These are phyloP conservation scores for Bipolaris oryzae DNA, from an alignment of 2,329 filamentous ascomycete species.

Conservation along the genomic window DNA sequence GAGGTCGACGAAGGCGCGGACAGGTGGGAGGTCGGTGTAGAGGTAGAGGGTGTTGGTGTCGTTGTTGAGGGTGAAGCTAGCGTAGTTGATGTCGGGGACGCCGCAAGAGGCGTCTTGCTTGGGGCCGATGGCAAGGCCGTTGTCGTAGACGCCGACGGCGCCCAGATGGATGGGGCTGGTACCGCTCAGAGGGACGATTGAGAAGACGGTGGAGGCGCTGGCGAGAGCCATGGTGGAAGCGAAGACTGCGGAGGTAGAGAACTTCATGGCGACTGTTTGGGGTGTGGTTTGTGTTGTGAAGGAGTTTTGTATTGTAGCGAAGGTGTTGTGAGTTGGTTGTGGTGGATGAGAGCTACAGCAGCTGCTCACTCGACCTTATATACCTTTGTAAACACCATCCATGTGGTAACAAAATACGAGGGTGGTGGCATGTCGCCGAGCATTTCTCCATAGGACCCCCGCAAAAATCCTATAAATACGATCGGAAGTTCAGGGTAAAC, in stretches of 20 bases:
- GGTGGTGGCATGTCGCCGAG: background rate
- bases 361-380: slow-evolving; percentile 2
- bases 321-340: slow-evolving; percentile 7
- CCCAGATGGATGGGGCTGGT: slow-evolving; percentile 57
- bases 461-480: background rate
- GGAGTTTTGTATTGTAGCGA: slow-evolving; percentile 4
- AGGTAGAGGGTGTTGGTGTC: slow-evolving; percentile 53
- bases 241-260: slow-evolving; percentile 33
- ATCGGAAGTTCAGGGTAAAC: background rate
- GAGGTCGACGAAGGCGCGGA: slow-evolving; percentile 61
- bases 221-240: slow-evolving; percentile 30
- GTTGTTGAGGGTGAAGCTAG: slow-evolving; percentile 52
- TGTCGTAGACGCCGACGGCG: slow-evolving; percentile 53
- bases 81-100: slow-evolving; percentile 41
- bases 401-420: background rate
- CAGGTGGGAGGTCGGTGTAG: slow-evolving; percentile 53
- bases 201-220: slow-evolving; percentile 50
- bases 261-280: slow-evolving; percentile 38
- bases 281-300: slow-evolving; percentile 1
- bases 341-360: background rate
- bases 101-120: slow-evolving; percentile 10
- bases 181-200: slow-evolving; percentile 58
- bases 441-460: background rate
- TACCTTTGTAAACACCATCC: background rate
- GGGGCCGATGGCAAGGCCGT: slow-evolving; percentile 53